phyloP scores from a whole-genome alignment of 805 yeast species.

The Nakazawaea ishiwadae region DNA sequence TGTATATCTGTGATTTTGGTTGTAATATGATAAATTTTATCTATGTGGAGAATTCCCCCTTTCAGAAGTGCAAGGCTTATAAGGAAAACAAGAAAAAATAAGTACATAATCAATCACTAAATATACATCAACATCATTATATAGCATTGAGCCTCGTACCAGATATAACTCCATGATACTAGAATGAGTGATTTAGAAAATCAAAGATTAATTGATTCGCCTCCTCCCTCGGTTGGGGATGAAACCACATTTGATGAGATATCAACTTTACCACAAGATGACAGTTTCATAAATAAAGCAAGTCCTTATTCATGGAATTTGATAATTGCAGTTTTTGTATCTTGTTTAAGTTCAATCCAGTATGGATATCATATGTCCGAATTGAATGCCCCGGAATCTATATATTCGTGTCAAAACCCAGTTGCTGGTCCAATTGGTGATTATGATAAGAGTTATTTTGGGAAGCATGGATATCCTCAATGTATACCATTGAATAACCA shows the following conservation, averaged over 20 bases:
- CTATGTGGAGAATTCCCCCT: no score
- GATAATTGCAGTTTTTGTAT: slow-evolving; percentile 36
- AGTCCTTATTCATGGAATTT: neutral
- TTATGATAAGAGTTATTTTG: slow-evolving; percentile 36
- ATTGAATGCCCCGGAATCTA: slow-evolving; percentile 81
- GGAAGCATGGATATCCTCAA: slow-evolving; percentile 22
- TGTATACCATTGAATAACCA: slow-evolving; percentile 57
- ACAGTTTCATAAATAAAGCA: neutral
- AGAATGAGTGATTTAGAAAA: neutral
- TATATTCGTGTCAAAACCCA: slow-evolving; percentile 49
- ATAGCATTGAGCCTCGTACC: no score
- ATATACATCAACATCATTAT: neutral
- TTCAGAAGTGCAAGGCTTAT: no score
- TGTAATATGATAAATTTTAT: no score
- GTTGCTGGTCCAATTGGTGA: slow-evolving; percentile 15
- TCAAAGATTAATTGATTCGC: neutral
- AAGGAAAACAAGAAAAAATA: no score
- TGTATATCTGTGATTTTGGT: no score
- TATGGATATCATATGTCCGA: slow-evolving; percentile 96
- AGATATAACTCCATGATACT: no score
- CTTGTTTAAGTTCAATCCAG: slow-evolving; percentile 77
- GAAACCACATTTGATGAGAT: slow-evolving; percentile 4
- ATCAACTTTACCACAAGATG: slow-evolving; percentile 2
- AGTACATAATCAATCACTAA: no score
- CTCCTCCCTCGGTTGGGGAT: neutral